A percentile compares a stretch with the other conserved stretches of the same genome.
These are phyloP conservation scores for Ochetophila trinervis DNA, from an alignment of 306 rosid species.

Conservation along the genomic window DNA sequence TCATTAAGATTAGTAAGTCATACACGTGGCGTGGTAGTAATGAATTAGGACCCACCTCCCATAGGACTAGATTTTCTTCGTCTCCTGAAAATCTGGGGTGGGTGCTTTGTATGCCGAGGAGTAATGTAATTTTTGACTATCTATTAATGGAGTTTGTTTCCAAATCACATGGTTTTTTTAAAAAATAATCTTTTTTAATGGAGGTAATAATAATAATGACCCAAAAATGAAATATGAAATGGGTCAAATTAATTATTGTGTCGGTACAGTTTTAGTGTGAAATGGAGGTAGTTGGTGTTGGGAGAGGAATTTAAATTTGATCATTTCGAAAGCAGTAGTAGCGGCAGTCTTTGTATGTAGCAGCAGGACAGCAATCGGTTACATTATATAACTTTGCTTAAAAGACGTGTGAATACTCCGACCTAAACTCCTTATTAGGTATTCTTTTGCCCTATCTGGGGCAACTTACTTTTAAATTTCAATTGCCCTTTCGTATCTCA, in stretches of 20 bases:
- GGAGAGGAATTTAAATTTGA: neutral
- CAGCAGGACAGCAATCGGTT: constrained; percentile 17
- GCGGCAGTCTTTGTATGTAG: constrained; percentile 18
- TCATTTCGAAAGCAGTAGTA: constrained; percentile 3
- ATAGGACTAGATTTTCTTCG: constrained; percentile 22
- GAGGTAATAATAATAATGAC: constrained; percentile 10
- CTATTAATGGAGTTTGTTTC: constrained; percentile 36
- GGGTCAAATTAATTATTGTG: constrained; percentile 36
- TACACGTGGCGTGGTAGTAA: constrained; percentile 42
- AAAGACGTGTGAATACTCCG: constrained; percentile 45
- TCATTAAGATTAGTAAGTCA: neutral
- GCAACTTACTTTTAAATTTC: too few species aligned
- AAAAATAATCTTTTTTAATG: too few species aligned
- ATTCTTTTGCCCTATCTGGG: constrained; percentile 4
- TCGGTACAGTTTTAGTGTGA: constrained; percentile 32
- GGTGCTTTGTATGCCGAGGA: constrained; percentile 8
- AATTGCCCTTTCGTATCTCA: constrained; percentile 25
- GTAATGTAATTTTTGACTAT: constrained; percentile 33
- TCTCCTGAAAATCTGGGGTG: constrained; percentile 39
- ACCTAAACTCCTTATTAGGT: constrained; percentile 34
- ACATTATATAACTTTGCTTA: constrained; percentile 36
- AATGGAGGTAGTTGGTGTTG: constrained; percentile 13
- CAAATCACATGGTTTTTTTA: constrained; percentile 17
- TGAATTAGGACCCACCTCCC: constrained; percentile 30
- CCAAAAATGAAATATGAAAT: constrained; percentile 15